Evolutionary conservation across 768 basidiomycete genomes (phyloP), one percentile per base, ranked within the genome.

Genomic region (Leccinum uliginosum): DNA sequence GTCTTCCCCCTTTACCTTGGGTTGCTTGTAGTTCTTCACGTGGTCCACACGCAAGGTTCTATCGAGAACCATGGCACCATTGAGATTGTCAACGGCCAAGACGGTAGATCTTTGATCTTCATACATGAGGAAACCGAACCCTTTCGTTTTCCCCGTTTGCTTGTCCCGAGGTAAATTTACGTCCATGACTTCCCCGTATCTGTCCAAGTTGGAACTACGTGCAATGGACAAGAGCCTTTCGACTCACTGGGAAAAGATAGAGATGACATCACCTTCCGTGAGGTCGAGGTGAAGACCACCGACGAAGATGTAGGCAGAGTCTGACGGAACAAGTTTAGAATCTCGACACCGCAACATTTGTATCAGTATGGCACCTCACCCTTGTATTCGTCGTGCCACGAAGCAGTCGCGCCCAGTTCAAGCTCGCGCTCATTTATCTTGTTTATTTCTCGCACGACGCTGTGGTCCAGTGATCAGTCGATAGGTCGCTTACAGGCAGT

Each of bases 61-160:
- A 15, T 89, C 92, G 30, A 97, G 76, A 43, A 98, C 87, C 53
- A 84, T 84, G 48, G 94, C 91, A 43, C 97, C 97, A 67, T 97
- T 98, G 73, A 99, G 85, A 76, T 99, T 99, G 76, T 99, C 97
- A 59, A 99, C 96, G 9, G 97, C 97, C 50, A 99, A 80, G 51
- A 98, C 72, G 6, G 97, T 99, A 58, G 93, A 96, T 49, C 93
- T 83, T 74, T 99, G 97, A 72, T 99, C 94, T 74, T 96, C 93
- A 72, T 98, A 99, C 97, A 98, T 98, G 60, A 98, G 78, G 76
- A 98, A 99, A 9, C 84, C 95, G 70, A 98, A 99, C 2, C 97
- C 97, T 66, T 76, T 85, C 0, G 87, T 79, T 68, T 96, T 95
- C 24, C 93, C 93, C 0, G 96, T 96, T 54, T 87, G 80, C 68